Evolutionary conservation across 2,329 filamentous ascomycete species (phyloP).

Genomic region (Microdochium bolleyi): DNA sequence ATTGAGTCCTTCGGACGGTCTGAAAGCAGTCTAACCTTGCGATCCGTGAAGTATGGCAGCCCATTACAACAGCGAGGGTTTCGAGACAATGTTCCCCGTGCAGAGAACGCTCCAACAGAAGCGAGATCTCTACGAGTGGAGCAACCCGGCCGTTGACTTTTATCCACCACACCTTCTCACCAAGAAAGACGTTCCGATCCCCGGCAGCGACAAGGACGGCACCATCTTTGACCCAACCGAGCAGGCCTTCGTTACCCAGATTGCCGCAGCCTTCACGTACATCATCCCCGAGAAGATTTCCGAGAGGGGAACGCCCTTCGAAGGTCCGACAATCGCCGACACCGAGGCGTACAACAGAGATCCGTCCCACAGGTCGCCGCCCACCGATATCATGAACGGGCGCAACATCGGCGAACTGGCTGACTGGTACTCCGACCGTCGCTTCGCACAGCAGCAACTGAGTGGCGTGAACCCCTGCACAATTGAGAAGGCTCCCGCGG

Average conservation of each 20-base stretch:
- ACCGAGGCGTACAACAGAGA: neutral
- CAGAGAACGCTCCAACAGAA: neutral
- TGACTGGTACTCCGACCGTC: constrained; percentile 33
- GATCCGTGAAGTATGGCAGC: too few species aligned
- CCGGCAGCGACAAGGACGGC: neutral
- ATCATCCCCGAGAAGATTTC: neutral
- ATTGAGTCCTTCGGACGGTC: too few species aligned
- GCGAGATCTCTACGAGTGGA: neutral
- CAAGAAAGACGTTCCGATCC: too few species aligned
- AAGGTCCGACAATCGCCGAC: neutral
- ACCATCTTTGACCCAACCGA: neutral
- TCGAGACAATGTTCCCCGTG: neutral
- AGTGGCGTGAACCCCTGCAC: constrained; percentile 35
- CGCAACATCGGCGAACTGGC: constrained; percentile 9
- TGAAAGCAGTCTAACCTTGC: too few species aligned
- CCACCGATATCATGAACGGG: neutral
- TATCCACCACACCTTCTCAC: neutral
- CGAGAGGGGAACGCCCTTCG: neutral
- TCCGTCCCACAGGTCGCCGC: neutral
- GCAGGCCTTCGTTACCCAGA: neutral
- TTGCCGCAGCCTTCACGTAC: neutral
- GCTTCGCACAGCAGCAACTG: constrained; percentile 35
- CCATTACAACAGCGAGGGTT: neutral
- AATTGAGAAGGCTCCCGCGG: constrained; percentile 28
- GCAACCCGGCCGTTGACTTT: neutral